Evolutionary conservation across 2,329 filamentous ascomycete genomes (phyloP).

Genomic region (Cercospora canescens): DNA sequence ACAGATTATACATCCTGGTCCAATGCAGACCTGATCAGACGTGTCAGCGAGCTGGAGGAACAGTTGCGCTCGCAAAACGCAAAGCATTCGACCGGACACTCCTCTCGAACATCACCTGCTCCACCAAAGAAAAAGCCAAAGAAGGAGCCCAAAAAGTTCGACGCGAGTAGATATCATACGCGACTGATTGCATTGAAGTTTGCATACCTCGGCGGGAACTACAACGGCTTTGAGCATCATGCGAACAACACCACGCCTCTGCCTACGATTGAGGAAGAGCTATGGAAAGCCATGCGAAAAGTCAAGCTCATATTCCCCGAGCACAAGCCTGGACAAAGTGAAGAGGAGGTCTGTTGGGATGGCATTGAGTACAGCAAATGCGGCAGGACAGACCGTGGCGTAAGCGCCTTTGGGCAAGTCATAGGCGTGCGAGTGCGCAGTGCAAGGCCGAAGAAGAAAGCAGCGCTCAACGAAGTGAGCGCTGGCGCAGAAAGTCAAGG

Average conservation of each 20-base stretch:
- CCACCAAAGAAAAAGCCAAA: constrained; percentile 32
- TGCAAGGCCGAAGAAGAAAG: constrained; percentile 57
- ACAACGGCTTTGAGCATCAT: constrained; percentile 92
- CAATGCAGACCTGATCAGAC: constrained; percentile 65
- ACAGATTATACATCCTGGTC: constrained; percentile 66
- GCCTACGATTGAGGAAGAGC: constrained; percentile 85
- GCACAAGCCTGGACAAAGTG: constrained; percentile 31
- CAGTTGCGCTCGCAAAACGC: constrained; percentile 56
- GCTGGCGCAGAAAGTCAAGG: constrained; percentile 17
- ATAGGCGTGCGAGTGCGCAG: constrained; percentile 81
- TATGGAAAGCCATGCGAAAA: constrained; percentile 88
- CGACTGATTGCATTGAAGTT: constrained; percentile 88
- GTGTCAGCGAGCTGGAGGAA: constrained; percentile 67
- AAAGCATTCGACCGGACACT: constrained; percentile 29
- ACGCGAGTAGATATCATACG: constrained; percentile 78
- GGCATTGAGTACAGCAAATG: constrained; percentile 93
- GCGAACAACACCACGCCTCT: constrained; percentile 65
- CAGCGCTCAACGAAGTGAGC: constrained; percentile 5
- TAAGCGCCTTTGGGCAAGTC: constrained; percentile 96
- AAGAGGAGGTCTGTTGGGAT: constrained; percentile 69
- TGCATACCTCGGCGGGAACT: constrained; percentile 86
- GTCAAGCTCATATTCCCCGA: constrained; percentile 77
- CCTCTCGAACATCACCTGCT: constrained; percentile 13
- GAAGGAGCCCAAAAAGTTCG: constrained; percentile 57
- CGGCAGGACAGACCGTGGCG: constrained; percentile 86